Percentiles rank a stretch among this genome's conserved stretches.
Conservation (phyloP, 305 asterid genomes). For the Rubia tinctorum region DNA sequence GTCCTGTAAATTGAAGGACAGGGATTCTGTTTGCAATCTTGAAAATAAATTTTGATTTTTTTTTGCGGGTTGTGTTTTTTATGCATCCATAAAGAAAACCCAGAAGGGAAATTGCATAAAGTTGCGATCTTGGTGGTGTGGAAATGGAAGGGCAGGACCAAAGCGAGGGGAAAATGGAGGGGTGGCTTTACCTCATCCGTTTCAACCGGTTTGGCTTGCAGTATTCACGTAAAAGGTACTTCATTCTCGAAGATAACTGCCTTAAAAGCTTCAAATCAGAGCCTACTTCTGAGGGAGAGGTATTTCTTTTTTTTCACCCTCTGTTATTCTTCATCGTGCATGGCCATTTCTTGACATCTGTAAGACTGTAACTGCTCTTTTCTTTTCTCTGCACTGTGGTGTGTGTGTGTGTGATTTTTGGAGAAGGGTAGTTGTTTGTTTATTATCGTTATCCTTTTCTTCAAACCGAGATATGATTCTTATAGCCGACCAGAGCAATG, state of each 20-base stretch:
- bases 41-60: neutral
- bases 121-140: slow-evolving; percentile 25
- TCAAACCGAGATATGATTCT: too few relatives aligned
- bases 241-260: slow-evolving; percentile 71
- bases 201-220: slow-evolving; percentile 71
- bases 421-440: too few relatives aligned
- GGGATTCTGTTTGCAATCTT: slow-evolving; percentile 8
- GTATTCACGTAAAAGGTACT: slow-evolving; percentile 81
- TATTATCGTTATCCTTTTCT: too few relatives aligned
- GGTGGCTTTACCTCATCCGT: slow-evolving; percentile 82
- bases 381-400: too few relatives aligned
- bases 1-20: neutral
- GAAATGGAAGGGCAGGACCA: slow-evolving; percentile 39
- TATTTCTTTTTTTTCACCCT: slow-evolving; percentile 6
- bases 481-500: too few relatives aligned
- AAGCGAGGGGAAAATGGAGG: slow-evolving; percentile 73
- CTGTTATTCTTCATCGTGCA: slow-evolving; percentile 16
- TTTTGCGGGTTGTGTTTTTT: neutral
- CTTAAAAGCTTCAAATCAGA: slow-evolving; percentile 78
- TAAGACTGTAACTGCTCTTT: neutral
- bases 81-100: neutral
- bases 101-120: slow-evolving; percentile 11
- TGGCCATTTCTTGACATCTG: neutral
- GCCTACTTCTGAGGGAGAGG: slow-evolving; percentile 59
- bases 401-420: too few relatives aligned